phyloP scores from a whole-genome alignment of 169 alveolate species.

The Ichthyophthirius multifiliis region DNA sequence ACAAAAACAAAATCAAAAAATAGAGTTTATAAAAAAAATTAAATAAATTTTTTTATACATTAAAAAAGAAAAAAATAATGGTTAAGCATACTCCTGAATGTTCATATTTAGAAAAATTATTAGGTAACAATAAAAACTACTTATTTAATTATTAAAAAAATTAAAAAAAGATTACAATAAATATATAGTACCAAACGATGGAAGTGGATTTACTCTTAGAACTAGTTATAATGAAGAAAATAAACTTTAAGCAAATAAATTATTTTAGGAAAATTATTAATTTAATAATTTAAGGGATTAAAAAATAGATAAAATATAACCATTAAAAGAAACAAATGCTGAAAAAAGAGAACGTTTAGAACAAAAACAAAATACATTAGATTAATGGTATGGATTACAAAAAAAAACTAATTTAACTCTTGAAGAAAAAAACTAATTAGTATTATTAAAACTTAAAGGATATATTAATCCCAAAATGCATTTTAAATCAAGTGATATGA shows the following conservation, averaged over 20 bases:
- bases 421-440: neutral
- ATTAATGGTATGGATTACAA: neutral
- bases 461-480: neutral
- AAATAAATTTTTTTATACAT: no score
- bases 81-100: no score
- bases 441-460: neutral
- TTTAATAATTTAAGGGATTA: neutral
- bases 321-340: slow-evolving; percentile 1
- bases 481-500: neutral
- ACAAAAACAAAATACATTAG: neutral
- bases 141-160: no score
- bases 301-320: neutral
- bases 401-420: neutral
- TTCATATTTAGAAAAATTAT: no score
- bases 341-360: neutral
- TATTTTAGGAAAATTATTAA: neutral
- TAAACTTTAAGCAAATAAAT: neutral
- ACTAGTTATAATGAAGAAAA: neutral
- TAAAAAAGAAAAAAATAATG: no score
- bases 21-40: no score
- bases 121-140: no score
- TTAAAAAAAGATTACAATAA: neutral
- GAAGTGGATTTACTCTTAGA: neutral
- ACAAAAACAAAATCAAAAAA: no score
- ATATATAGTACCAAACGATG: neutral